These are phyloP conservation scores for Kwoniella sp. DNA, from an alignment of 768 basidiomycete species.

Conservation along the genomic window DNA sequence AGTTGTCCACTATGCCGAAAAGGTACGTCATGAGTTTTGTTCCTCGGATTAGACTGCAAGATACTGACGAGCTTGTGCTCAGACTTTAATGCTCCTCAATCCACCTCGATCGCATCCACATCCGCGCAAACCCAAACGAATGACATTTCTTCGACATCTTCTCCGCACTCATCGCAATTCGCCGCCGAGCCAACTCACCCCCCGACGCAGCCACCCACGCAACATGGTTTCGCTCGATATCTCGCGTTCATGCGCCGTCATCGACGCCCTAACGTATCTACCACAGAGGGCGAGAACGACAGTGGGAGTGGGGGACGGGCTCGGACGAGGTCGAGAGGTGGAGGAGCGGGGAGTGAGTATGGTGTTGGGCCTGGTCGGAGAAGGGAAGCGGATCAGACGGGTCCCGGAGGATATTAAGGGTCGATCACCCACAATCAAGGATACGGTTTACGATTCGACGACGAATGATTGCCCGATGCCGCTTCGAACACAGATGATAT, in stretches of 20 bases:
- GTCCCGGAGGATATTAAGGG: conserved; percentile 35
- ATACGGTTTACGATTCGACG: too few relatives aligned
- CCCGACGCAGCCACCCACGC: conserved; percentile 32
- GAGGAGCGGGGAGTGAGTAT: background rate
- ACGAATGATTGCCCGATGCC: too few relatives aligned
- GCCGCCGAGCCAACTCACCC: conserved; percentile 8
- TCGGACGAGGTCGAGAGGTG: conserved; percentile 3
- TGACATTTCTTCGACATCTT: conserved; percentile 11
- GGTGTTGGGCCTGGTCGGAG: conserved; percentile 25
- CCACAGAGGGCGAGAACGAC: background rate
- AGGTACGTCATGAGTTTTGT: conserved; percentile 60
- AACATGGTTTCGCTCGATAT: conserved; percentile 50
- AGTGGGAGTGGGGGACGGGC: conserved; percentile 15
- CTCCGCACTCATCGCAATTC: conserved; percentile 17
- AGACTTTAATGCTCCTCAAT: conserved; percentile 40
- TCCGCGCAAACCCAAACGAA: background rate
- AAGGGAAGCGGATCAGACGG: conserved; percentile 41
- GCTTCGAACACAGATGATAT: background rate
- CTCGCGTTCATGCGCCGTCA: conserved; percentile 52
- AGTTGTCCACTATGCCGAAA: conserved; percentile 91
- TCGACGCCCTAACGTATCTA: conserved; percentile 17
- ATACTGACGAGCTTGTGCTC: background rate
- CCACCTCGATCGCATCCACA: conserved; percentile 22
- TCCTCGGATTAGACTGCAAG: background rate
- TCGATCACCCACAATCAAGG: background rate